Evolutionary conservation across 139 green algal species (phyloP).

Genomic region (Microglena sp.): DNA sequence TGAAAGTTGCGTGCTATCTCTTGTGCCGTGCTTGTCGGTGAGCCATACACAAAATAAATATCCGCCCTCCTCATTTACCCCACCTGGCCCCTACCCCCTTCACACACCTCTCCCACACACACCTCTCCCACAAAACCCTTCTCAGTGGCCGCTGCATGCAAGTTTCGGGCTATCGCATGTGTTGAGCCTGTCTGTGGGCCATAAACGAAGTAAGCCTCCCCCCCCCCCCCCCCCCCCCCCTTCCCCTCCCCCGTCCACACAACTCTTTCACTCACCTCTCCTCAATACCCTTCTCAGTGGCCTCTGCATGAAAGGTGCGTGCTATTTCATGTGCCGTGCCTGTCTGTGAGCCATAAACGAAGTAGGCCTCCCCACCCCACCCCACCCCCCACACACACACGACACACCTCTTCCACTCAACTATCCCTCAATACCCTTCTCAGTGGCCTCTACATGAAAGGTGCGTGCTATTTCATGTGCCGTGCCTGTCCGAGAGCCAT

Average conservation of each 20-base stretch:
- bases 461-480: too few species aligned
- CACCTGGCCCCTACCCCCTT: too few species aligned
- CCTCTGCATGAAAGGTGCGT: too few species aligned
- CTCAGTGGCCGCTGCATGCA: too few species aligned
- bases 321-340: too few species aligned
- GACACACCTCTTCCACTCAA: not conserved
- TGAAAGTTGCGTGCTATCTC: too few species aligned
- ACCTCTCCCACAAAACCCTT: not conserved
- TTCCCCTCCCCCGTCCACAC: constrained; percentile 11
- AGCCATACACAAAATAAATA: not conserved
- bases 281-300: too few species aligned
- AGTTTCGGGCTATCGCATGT: too few species aligned
- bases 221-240: not conserved
- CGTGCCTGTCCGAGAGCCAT: not conserved
- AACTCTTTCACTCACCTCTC: not conserved
- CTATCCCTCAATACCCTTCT: not conserved
- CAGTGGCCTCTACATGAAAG: too few species aligned
- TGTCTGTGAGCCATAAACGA: not conserved
- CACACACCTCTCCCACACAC: not conserved
- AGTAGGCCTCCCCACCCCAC: constrained; percentile 18
- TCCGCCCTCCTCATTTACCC: constrained; percentile 19
- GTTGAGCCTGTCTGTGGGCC: not conserved
- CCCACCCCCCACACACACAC: too few species aligned
- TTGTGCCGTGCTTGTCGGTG: not conserved
- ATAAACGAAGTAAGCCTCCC: constrained; percentile 15